Base-by-base conservation (phyloP, 2,329 filamentous ascomycete genomes). In the Colletotrichum tropicale region DNA sequence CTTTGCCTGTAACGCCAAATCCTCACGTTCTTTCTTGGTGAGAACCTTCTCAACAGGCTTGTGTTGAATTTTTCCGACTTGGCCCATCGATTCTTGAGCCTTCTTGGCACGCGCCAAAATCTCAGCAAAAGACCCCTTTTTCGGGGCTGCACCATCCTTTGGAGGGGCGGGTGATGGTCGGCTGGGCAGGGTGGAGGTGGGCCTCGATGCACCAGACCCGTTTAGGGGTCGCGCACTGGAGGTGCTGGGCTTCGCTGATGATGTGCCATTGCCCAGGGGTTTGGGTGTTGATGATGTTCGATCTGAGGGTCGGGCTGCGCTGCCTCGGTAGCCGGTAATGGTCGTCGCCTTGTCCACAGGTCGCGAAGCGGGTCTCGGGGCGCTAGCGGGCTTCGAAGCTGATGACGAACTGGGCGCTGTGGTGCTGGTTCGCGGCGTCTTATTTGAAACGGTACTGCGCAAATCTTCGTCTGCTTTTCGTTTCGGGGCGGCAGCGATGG, bases 51-150 rank as follows among this genome's bases (percentile, higher is more conserved):
- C 93, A 3, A 92, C 90, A 24, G 93, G 89, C 82, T 95, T 95
- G 83, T 95, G 93, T 81, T 95, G 94, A 78, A 95, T 94, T 79
- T 91, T 92, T 71, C 93, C 93, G 28, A 93, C 88, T 78, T 90
- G 89, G n/a, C 87, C 89, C 86, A 91, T 90, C 55, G 85, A 87
- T 52, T 86, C 87, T 80, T 94, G 91, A 15, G 91, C 93, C 76
- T 91, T 91, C 80, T 94, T 92, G 36, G 92, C 94, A 78, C 93
- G 90, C 71, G 93, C 93, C 85, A 96, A 89, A 75, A 95, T 93
- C 80, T 95, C 94, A 48, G 92, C 91, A 82, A 92, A 96, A 0
- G 93, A 94, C 3, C 93, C 93, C 81, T 94, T 94, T 83, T 95
- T 95, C 2, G 92, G 92, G 3, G 89, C 85, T 4, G 86, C 67